These are phyloP conservation scores for Corylus avellana DNA, from an alignment of 306 rosid species.

Conservation along the genomic window DNA sequence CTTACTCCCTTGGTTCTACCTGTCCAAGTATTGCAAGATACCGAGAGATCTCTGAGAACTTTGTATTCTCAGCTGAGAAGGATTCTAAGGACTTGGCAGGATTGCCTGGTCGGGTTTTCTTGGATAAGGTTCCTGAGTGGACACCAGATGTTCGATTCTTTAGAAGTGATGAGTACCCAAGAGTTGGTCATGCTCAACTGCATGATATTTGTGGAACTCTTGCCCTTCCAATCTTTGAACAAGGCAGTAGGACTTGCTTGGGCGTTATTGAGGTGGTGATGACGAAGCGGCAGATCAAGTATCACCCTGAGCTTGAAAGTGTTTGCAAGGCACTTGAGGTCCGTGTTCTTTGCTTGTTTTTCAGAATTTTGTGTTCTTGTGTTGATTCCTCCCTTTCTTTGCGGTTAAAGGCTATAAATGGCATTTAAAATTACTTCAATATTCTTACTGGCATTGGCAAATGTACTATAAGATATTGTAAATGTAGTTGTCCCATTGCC, in stretches of 20 bases:
- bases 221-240: slow-evolving; percentile 87
- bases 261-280: slow-evolving; percentile 92
- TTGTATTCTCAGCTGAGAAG: slow-evolving; percentile 62
- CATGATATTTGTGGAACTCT: slow-evolving; percentile 75
- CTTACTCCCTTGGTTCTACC: slow-evolving; percentile 52
- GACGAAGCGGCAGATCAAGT: slow-evolving; percentile 66
- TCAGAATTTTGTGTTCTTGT: slow-evolving; percentile 16
- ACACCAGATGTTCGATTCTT: slow-evolving; percentile 90
- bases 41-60: slow-evolving; percentile 59
- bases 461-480: not conserved
- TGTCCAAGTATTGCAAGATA: slow-evolving; percentile 64
- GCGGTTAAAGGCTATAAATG: not conserved
- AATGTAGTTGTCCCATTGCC: not conserved
- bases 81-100: slow-evolving; percentile 60
- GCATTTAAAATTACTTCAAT: not conserved
- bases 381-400: not conserved
- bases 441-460: not conserved
- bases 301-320: slow-evolving; percentile 65
- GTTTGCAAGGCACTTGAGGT: slow-evolving; percentile 98
- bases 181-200: slow-evolving; percentile 73
- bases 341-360: slow-evolving; percentile 28
- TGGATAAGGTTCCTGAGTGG: slow-evolving; percentile 88
- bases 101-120: slow-evolving; percentile 86
- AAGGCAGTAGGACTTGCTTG: slow-evolving; percentile 69
- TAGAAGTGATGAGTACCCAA: slow-evolving; percentile 71